Evolutionary conservation across 805 yeast genomes (phyloP).

Genomic region (Hanseniaspora valbyensis): DNA sequence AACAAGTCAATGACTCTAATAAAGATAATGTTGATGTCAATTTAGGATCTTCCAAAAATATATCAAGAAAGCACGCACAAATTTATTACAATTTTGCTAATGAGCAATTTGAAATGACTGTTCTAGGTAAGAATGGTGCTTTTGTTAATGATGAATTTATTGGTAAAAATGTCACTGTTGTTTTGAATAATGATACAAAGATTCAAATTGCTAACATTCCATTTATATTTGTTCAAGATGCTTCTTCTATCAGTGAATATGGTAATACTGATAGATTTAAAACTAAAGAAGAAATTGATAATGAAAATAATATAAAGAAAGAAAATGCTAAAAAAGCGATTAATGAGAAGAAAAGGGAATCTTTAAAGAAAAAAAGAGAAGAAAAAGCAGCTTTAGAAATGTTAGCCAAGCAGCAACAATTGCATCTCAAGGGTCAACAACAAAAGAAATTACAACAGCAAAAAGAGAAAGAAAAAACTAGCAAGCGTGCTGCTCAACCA

Average conservation of each 20-base stretch:
- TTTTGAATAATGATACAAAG: slow-evolving; percentile 66
- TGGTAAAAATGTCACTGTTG: slow-evolving; percentile 85
- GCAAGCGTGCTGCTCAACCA: slow-evolving; percentile 22
- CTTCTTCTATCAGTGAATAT: slow-evolving; percentile 30
- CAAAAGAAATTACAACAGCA: slow-evolving; percentile 16
- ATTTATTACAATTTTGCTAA: slow-evolving; percentile 94
- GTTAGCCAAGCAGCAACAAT: slow-evolving; percentile 19
- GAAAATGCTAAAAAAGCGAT: slow-evolving; percentile 11
- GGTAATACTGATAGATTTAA: slow-evolving; percentile 10
- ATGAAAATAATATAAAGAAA: slow-evolving; percentile 14
- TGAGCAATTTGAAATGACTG: slow-evolving; percentile 82
- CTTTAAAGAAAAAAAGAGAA: slow-evolving; percentile 11
- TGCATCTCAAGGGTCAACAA: slow-evolving; percentile 16
- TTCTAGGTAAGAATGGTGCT: slow-evolving; percentile 92
- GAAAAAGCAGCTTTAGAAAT: slow-evolving; percentile 14
- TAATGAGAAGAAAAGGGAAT: slow-evolving; percentile 11
- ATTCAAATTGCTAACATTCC: slow-evolving; percentile 90
- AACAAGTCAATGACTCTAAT: slow-evolving; percentile 10
- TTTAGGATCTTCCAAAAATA: slow-evolving; percentile 82
- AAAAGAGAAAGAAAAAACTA: slow-evolving; percentile 3
- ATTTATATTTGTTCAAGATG: slow-evolving; percentile 78
- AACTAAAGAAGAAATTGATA: slow-evolving; percentile 15
- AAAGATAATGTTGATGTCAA: slow-evolving; percentile 77
- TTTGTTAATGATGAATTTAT: slow-evolving; percentile 86
- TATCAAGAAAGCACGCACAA: slow-evolving; percentile 87